Percentiles rank a stretch among this genome's conserved stretches.
These are phyloP conservation scores for Syzygium syzygioides DNA, from an alignment of 441 rosid species.

Conservation along the genomic window DNA sequence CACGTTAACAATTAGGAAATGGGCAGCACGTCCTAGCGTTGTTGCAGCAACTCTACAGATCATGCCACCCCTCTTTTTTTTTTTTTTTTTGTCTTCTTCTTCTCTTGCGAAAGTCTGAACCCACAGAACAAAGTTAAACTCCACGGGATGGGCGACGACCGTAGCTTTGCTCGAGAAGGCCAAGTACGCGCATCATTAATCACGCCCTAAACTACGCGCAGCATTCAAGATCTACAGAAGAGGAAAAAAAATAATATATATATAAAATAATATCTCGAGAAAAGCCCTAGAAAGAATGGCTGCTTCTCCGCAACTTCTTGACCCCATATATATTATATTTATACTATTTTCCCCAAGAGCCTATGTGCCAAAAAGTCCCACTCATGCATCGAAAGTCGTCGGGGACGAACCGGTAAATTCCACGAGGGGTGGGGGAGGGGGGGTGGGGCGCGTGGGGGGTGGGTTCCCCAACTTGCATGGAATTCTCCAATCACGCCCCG, in stretches of 20 bases:
- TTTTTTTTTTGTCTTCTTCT: no score
- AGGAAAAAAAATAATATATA: not conserved
- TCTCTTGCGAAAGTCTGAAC: no score
- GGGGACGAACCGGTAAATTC: not conserved
- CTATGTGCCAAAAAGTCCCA: not conserved
- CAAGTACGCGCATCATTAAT: not conserved
- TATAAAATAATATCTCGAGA: not conserved
- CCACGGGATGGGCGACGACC: not conserved
- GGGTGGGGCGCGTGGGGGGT: no score
- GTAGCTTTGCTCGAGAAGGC: not conserved
- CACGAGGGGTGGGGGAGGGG: not conserved
- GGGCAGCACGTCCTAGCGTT: no score
- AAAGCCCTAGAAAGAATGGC: not conserved
- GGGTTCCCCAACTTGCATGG: not conserved
- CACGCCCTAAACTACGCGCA: not conserved
- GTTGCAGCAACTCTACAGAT: no score
- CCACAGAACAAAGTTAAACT: not conserved
- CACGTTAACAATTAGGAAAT: no score
- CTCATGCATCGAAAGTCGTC: not conserved
- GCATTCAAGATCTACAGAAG: not conserved
- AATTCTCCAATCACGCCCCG: not conserved
- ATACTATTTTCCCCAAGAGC: not conserved
- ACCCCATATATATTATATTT: not conserved
- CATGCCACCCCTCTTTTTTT: no score
- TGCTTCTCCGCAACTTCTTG: not conserved